Conservation (phyloP, 495 filamentous ascomycete species). For the Daldinia bambusicola region DNA sequence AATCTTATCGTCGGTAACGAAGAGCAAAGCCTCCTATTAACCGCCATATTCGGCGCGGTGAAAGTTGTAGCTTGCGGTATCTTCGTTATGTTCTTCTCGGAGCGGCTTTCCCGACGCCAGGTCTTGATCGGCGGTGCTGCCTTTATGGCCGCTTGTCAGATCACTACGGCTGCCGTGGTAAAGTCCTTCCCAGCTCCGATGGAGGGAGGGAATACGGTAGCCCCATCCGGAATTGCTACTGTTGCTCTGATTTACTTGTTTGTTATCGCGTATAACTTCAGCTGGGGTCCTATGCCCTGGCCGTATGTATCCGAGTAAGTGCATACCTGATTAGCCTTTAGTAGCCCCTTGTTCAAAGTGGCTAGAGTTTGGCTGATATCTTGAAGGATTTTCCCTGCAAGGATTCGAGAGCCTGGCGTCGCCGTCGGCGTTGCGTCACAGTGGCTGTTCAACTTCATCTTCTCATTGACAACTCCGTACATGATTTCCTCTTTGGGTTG, state of each 20-base stretch:
- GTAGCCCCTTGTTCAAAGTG: conserved; percentile 24
- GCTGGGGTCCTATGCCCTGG: conserved; percentile 63
- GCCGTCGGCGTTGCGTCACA: conserved; percentile 57
- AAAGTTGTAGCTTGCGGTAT: conserved; percentile 58
- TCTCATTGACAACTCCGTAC: conserved; percentile 62
- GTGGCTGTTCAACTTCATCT: conserved; percentile 64
- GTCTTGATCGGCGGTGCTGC: conserved; percentile 53
- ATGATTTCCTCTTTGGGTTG: conserved; percentile 60
- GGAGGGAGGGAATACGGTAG: conserved; percentile 46
- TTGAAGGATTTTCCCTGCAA: conserved; percentile 60
- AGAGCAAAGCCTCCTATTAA: conserved; percentile 57
- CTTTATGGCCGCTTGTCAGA: conserved; percentile 54
- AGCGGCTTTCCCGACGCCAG: conserved; percentile 53
- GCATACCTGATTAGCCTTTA: neutral
- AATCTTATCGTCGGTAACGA: conserved; percentile 55
- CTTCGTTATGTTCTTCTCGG: conserved; percentile 54
- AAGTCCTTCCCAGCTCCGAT: conserved; percentile 54
- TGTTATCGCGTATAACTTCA: conserved; percentile 60
- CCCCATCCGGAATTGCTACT: conserved; percentile 56
- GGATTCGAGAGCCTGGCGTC: conserved; percentile 59
- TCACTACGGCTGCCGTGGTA: conserved; percentile 47
- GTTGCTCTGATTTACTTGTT: conserved; percentile 63
- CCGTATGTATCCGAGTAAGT: conserved; percentile 58
- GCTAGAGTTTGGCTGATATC: conserved; percentile 53
- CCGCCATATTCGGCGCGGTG: conserved; percentile 63